These are phyloP conservation scores for Yamadazyma epiphylla DNA, from an alignment of 1,139 yeast genomes.

Conservation along the genomic window DNA sequence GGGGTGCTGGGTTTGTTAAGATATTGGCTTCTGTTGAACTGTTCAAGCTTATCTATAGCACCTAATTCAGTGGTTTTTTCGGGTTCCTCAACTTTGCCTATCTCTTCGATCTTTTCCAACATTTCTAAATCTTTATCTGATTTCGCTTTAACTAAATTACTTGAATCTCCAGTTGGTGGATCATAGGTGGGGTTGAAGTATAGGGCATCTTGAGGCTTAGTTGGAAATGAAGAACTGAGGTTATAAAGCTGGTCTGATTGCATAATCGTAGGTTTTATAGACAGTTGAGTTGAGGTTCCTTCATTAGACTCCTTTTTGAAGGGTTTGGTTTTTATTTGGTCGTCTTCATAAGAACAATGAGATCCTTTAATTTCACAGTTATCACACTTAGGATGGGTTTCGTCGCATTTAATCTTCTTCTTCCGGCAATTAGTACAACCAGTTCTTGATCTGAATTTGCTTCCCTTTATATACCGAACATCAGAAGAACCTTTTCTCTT, in stretches of 20 bases:
- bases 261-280: not conserved
- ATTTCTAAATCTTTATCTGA: no score
- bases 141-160: no score
- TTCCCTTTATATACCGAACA: slow-evolving; percentile 9
- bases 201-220: not conserved
- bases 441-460: slow-evolving; percentile 14
- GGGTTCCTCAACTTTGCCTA: no score
- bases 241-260: no score
- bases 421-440: slow-evolving; percentile 18
- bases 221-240: no score
- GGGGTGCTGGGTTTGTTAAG: no score
- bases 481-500: slow-evolving; percentile 6
- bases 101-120: no score
- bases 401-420: slow-evolving; percentile 25
- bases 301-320: not conserved
- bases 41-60: no score
- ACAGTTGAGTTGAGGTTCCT: not conserved
- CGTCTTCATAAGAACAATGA: slow-evolving; percentile 14
- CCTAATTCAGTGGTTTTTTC: no score
- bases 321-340: not conserved
- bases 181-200: not conserved
- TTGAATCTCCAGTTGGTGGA: not conserved
- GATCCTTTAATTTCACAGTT: slow-evolving; percentile 18
- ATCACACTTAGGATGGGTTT: slow-evolving; percentile 22
- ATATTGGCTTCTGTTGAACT: no score